A percentile compares a stretch with the other conserved stretches of the same genome.
Conservation (phyloP, 257 asterid species). For the Cruciata laevipes region DNA sequence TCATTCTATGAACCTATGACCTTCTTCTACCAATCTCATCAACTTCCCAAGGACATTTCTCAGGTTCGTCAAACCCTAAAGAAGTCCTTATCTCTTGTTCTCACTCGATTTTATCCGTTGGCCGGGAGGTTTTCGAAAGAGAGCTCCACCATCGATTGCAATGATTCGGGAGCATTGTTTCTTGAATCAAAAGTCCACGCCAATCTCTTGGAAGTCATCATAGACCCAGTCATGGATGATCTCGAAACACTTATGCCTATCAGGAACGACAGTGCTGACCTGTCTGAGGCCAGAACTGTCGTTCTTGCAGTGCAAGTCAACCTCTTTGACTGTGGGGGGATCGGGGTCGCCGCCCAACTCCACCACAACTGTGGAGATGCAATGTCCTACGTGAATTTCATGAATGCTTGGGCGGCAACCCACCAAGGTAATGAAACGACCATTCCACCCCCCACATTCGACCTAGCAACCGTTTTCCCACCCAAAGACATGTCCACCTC, state of each 20-base stretch:
- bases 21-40: slow-evolving; percentile 25
- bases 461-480: slow-evolving; percentile 19
- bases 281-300: not conserved
- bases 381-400: slow-evolving; percentile 23
- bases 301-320: slow-evolving; percentile 29
- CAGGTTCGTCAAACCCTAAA: slow-evolving; percentile 17
- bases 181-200: slow-evolving; percentile 25
- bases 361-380: slow-evolving; percentile 35
- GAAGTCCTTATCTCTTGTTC: slow-evolving; percentile 28
- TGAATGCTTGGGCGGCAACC: slow-evolving; percentile 34
- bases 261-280: not conserved
- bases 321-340: slow-evolving; percentile 32
- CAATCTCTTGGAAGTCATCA: slow-evolving; percentile 6
- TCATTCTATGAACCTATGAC: slow-evolving; percentile 26
- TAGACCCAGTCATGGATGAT: slow-evolving; percentile 8
- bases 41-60: not conserved
- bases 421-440: not conserved
- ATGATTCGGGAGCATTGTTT: slow-evolving; percentile 31
- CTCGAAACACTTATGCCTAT: not conserved
- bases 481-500: slow-evolving; percentile 18
- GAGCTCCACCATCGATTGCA: slow-evolving; percentile 23
- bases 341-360: slow-evolving; percentile 26
- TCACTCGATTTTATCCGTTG: slow-evolving; percentile 29
- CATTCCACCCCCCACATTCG: slow-evolving; percentile 5
- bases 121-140: slow-evolving; percentile 26